Conservation (phyloP, 805 yeast species). For the Metschnikowia reukaufii region DNA sequence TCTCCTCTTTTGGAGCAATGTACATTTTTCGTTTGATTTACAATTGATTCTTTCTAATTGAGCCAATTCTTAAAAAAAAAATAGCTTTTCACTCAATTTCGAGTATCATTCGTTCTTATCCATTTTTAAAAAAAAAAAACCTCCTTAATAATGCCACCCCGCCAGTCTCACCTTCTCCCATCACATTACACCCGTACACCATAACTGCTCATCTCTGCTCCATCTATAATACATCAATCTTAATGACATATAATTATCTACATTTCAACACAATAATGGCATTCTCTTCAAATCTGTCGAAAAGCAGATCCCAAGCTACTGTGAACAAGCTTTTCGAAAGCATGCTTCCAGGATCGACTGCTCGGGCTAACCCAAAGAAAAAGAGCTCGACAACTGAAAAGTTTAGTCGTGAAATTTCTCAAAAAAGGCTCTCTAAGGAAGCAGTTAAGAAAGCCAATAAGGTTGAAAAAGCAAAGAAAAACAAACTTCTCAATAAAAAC, state of each 20-base stretch:
- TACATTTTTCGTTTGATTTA: no score
- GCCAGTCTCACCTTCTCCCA: neutral
- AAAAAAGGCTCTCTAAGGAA: constrained; percentile 18
- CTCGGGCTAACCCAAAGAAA: constrained; percentile 6
- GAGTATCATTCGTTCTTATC: no score
- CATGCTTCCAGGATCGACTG: constrained; percentile 22
- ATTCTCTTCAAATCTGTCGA: constrained; percentile 22
- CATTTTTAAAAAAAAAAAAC: no score
- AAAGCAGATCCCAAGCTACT: constrained; percentile 25
- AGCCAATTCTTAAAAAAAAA: no score
- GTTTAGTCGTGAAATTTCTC: constrained; percentile 19
- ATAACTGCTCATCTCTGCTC: constrained; percentile 7
- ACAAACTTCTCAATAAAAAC: constrained; percentile 29
- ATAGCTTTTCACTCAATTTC: no score
- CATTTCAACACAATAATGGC: constrained; percentile 18
- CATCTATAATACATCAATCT: no score
- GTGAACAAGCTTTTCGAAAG: constrained; percentile 27
- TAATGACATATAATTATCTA: neutral
- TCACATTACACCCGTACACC: constrained; percentile 8
- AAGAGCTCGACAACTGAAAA: constrained; percentile 17
- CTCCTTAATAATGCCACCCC: no score
- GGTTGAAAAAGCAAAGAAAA: constrained; percentile 22
- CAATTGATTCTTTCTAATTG: no score
- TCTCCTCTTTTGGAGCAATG: no score
- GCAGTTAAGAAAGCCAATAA: constrained; percentile 22